Conservation (phyloP, 228 moss, liverwort and hornwort species). For the Sphagnum magellanicum region DNA sequence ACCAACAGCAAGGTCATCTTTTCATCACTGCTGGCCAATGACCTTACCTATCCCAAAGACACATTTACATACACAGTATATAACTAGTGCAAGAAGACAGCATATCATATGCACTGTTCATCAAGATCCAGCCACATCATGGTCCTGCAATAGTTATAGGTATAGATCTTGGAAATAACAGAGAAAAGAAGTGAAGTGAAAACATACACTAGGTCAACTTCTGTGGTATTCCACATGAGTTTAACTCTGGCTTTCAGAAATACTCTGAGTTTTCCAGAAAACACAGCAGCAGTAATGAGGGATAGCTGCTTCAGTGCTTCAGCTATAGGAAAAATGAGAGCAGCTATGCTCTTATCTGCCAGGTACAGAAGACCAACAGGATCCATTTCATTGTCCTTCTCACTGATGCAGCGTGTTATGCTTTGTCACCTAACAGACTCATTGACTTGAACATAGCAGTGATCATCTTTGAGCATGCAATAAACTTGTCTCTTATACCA, state of each 20-base stretch:
- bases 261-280: neutral
- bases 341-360: slow-evolving; percentile 68
- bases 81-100: too few relatives aligned
- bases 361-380: slow-evolving; percentile 91
- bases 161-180: too few relatives aligned
- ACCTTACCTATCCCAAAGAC: slow-evolving; percentile 46
- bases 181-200: too few relatives aligned
- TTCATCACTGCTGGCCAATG: slow-evolving; percentile 70
- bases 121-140: too few relatives aligned
- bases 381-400: slow-evolving; percentile 81
- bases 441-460: slow-evolving; percentile 43
- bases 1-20: slow-evolving; percentile 59
- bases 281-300: neutral
- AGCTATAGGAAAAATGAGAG: slow-evolving; percentile 80
- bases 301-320: slow-evolving; percentile 83
- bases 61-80: too few relatives aligned
- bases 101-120: too few relatives aligned
- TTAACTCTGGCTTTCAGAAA: neutral
- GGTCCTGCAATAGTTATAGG: too few relatives aligned
- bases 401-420: slow-evolving; percentile 76
- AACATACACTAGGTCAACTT: too few relatives aligned
- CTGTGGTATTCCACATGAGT: too few relatives aligned
- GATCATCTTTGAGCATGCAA: slow-evolving; percentile 72
- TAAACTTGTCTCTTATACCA: slow-evolving; percentile 70
- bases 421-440: slow-evolving; percentile 28